phyloP scores from a whole-genome alignment of 75 land plant species.

The Isoetes taiwanensis region DNA sequence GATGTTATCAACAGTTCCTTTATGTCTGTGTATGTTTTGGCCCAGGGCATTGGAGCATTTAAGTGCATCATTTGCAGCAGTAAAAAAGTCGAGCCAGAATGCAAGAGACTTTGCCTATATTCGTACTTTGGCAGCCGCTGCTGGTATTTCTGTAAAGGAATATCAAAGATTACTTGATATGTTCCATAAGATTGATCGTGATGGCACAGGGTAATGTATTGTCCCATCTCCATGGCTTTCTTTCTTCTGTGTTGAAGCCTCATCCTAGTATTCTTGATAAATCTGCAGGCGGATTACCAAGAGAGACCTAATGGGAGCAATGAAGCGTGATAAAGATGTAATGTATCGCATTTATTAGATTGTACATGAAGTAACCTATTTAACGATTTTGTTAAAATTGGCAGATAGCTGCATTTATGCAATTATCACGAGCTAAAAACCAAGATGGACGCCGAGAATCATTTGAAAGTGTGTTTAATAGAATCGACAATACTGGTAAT shows the following conservation, averaged over 20 bases:
- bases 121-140: constrained; percentile 18
- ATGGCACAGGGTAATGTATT: constrained; percentile 22
- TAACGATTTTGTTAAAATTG: background rate
- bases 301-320: constrained; percentile 25
- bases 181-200: constrained; percentile 19
- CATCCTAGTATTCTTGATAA: no score
- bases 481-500: constrained; percentile 23
- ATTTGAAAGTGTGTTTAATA: constrained; percentile 28
- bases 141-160: constrained; percentile 22
- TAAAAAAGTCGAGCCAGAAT: constrained; percentile 14
- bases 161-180: constrained; percentile 21
- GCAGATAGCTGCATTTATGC: constrained; percentile 35
- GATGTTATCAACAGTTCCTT: no score
- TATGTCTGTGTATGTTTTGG: background rate
- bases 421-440: constrained; percentile 26
- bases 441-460: constrained; percentile 30
- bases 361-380: background rate
- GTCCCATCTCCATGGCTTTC: no score
- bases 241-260: no score
- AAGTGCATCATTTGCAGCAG: constrained; percentile 22
- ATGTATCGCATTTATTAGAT: background rate
- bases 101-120: constrained; percentile 20
- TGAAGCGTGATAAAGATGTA: constrained; percentile 37
- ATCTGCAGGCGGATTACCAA: constrained; percentile 28
- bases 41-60: constrained; percentile 20